Conservation (phyloP, 2,329 filamentous ascomycete species). For the Camillea tinctor region DNA sequence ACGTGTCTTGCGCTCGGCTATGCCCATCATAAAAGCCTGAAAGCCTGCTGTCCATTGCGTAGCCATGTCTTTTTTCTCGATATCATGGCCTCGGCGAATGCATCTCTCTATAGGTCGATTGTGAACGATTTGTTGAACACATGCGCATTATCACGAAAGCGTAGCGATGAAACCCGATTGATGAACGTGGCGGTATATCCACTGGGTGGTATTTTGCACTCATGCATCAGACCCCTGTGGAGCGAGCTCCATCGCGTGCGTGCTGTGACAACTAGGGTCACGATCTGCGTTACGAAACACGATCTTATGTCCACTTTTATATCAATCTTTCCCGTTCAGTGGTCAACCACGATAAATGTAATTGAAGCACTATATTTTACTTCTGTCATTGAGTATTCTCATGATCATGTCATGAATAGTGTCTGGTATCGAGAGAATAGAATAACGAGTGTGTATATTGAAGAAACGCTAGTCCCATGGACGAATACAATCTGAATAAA, state of each 20-base stretch:
- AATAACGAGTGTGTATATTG: too few relatives aligned
- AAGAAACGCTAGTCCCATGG: too few relatives aligned
- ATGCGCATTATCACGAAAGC: background rate
- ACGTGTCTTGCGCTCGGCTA: background rate
- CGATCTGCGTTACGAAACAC: background rate
- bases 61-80: slow-evolving; percentile 1
- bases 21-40: slow-evolving; percentile 1
- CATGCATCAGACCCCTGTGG: background rate
- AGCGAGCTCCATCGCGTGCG: background rate
- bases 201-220: background rate
- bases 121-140: too few relatives aligned
- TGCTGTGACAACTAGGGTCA: background rate
- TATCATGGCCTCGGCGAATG: too few relatives aligned
- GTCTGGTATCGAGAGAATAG: too few relatives aligned
- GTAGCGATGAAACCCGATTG: background rate
- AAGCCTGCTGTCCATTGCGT: slow-evolving; percentile 7
- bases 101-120: too few relatives aligned
- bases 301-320: background rate
- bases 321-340: background rate
- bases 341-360: background rate
- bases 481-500: too few relatives aligned
- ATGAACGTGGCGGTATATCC: background rate
- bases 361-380: too few relatives aligned
- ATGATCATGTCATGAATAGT: too few relatives aligned
- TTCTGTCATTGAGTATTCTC: too few relatives aligned